phyloP scores from a whole-genome alignment of 1,139 yeast genomes.

The Eremothecium cymbalariae region DNA sequence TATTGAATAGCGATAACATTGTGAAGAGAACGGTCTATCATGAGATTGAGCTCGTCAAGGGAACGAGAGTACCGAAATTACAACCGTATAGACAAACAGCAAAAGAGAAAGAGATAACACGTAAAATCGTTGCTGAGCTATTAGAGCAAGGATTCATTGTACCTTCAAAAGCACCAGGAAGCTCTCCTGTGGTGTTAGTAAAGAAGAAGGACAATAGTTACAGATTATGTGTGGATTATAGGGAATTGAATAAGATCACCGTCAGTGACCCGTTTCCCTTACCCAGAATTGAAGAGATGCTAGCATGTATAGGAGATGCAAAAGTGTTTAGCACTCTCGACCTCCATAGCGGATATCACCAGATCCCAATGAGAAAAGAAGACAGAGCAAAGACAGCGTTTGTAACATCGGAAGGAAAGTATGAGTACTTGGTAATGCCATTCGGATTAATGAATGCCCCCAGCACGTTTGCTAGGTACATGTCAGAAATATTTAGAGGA shows the following conservation, averaged over 20 bases:
- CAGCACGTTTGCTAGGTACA: conserved; percentile 7
- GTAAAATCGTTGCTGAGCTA: conserved; percentile 11
- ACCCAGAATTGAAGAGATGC: conserved; percentile 19
- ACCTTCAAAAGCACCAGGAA: conserved; percentile 16
- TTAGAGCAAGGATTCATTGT: conserved; percentile 13
- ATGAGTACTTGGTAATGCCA: conserved; percentile 13
- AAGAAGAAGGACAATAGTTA: conserved; percentile 22
- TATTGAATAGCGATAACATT: not conserved
- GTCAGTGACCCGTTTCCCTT: conserved; percentile 21
- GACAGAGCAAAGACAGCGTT: conserved; percentile 12
- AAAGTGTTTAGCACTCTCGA: conserved; percentile 11
- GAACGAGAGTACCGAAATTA: conserved; percentile 7
- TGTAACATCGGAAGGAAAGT: conserved; percentile 14
- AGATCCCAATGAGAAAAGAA: conserved; percentile 12
- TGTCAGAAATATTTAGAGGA: conserved; percentile 9
- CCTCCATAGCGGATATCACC: conserved; percentile 16
- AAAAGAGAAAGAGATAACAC: conserved; percentile 7
- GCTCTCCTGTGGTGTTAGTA: conserved; percentile 20
- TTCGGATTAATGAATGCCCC: conserved; percentile 13
- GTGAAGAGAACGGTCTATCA: conserved; percentile 4
- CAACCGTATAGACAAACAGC: conserved; percentile 11
- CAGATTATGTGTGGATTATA: conserved; percentile 23
- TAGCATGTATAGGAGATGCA: conserved; percentile 11
- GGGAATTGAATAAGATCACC: conserved; percentile 22
- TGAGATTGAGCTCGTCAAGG: conserved; percentile 7